phyloP scores from a whole-genome alignment of 108 stramenopile genomes.

The Ochromonas danica region DNA sequence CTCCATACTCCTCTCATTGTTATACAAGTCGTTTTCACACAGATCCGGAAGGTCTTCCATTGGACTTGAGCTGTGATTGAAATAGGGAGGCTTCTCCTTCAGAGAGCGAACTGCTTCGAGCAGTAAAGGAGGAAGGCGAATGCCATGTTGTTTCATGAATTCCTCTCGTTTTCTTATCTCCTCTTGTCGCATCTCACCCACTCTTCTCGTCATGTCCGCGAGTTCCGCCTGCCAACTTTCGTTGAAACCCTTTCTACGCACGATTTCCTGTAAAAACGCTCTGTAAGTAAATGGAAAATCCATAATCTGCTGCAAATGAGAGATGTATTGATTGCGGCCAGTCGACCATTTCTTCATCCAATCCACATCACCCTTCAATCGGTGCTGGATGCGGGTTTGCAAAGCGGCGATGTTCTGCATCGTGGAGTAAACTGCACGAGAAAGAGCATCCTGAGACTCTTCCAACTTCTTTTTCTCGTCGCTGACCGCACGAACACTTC shows the following conservation, averaged over 20 bases:
- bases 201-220: no score
- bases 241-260: neutral
- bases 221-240: no score
- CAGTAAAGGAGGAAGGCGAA: neutral
- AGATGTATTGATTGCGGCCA: neutral
- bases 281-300: neutral
- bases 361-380: neutral
- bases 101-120: neutral
- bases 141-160: neutral
- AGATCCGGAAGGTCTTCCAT: no score
- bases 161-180: neutral
- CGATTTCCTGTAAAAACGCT: neutral
- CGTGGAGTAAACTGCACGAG: neutral
- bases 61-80: no score
- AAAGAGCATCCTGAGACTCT: neutral
- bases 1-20: no score
- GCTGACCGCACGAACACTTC: no score
- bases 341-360: conserved; percentile 4
- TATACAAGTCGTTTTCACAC: no score
- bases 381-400: neutral
- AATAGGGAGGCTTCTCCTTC: conserved; percentile 13
- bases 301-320: neutral
- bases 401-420: neutral
- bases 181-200: no score
- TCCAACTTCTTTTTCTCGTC: neutral